Percentiles rank a stretch among this genome's conserved stretches.
These are phyloP conservation scores for Ophiostoma montium DNA, from an alignment of 2,329 filamentous ascomycete genomes.

Conservation along the genomic window DNA sequence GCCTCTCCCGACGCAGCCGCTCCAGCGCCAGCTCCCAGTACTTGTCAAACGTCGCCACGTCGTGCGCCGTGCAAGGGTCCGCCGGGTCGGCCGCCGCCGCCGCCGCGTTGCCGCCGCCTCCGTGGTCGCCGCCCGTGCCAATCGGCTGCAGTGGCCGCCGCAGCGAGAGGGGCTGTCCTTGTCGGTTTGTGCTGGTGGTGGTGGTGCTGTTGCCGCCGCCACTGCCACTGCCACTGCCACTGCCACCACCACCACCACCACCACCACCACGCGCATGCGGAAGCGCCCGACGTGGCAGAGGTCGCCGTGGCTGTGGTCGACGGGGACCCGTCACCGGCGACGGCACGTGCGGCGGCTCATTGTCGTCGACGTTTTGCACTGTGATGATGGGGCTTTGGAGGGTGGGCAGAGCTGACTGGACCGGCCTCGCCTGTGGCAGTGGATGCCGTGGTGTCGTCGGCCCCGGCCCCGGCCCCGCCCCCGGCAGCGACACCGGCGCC, in stretches of 20 bases:
- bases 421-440: not conserved
- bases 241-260: too few relatives aligned
- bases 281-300: not conserved
- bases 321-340: not conserved
- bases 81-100: not conserved
- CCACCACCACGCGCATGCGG: not conserved
- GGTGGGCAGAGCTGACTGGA: not conserved
- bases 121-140: not conserved
- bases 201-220: too few relatives aligned
- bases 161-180: not conserved
- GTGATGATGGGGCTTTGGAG: not conserved
- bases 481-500: too few relatives aligned
- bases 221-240: too few relatives aligned
- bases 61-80: not conserved
- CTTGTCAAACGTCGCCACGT: not conserved
- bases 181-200: too few relatives aligned
- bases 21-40: not conserved
- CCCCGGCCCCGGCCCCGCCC: too few relatives aligned
- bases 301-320: too few relatives aligned
- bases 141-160: not conserved
- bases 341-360: not conserved
- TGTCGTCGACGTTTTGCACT: not conserved
- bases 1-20: not conserved
- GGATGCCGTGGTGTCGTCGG: too few relatives aligned
- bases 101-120: not conserved